These are phyloP conservation scores for Stephania cephalantha DNA, from an alignment of 164 flowering plant genomes.

Conservation along the genomic window DNA sequence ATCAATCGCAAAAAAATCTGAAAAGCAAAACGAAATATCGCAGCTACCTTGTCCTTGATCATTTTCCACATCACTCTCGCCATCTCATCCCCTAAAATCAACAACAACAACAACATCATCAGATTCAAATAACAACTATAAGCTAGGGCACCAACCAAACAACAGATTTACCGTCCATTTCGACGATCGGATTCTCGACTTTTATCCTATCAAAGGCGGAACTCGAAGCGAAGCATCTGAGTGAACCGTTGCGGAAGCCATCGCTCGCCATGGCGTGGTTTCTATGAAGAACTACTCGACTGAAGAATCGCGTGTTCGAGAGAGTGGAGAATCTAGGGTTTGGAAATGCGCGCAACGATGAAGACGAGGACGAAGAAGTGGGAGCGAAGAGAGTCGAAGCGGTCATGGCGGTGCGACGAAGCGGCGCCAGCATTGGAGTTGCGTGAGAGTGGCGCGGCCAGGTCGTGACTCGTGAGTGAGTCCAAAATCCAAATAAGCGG, in stretches of 20 bases:
- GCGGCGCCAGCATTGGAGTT: conserved; percentile 4
- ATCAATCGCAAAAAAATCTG: not conserved
- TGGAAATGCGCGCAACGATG: no score
- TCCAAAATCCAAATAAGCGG: not conserved
- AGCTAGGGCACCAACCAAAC: not conserved
- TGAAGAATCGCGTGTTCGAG: conserved; percentile 11
- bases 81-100: conserved; percentile 86
- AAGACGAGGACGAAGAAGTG: no score
- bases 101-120: not conserved
- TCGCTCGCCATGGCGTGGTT: conserved; percentile 16
- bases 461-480: not conserved
- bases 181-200: conserved; percentile 80
- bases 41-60: conserved; percentile 83
- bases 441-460: not conserved
- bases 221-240: conserved; percentile 57
- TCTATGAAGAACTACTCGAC: conserved; percentile 17
- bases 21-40: not conserved
- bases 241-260: conserved; percentile 29
- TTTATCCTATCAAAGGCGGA: conserved; percentile 37
- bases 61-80: conserved; percentile 78
- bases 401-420: conserved; percentile 24
- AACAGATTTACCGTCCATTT: conserved; percentile 68
- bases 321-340: conserved; percentile 7
- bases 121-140: not conserved
- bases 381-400: conserved; percentile 9